Evolutionary conservation across 1,284 basidiomycete genomes (phyloP).

Genomic region (Dichomitus squalens): DNA sequence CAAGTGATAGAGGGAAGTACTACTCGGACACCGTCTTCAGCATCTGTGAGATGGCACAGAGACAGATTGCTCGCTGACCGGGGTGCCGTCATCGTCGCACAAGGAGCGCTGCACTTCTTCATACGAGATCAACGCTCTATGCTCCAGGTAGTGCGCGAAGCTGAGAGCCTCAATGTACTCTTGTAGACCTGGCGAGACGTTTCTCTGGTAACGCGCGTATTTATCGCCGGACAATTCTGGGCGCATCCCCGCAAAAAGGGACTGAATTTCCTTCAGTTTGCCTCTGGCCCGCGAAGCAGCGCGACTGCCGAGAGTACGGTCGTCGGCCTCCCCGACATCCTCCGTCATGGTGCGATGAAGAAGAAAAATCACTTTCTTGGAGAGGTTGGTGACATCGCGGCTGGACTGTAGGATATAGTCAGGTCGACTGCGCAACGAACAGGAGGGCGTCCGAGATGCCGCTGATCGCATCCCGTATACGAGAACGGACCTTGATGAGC

Average conservation of each 20-base stretch:
- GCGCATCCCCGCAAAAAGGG: conserved; percentile 64
- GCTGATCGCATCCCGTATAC: no score
- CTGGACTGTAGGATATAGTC: conserved; percentile 51
- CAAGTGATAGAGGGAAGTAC: conserved; percentile 71
- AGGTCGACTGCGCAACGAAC: background rate
- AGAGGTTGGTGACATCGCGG: conserved; percentile 89
- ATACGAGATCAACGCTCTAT: conserved; percentile 71
- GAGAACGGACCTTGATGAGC: conserved; percentile 71
- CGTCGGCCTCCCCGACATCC: conserved; percentile 38
- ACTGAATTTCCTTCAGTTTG: conserved; percentile 75
- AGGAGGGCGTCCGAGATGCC: no score
- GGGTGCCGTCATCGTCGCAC: conserved; percentile 55
- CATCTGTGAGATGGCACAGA: background rate
- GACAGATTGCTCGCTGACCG: conserved; percentile 47
- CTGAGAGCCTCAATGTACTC: conserved; percentile 95
- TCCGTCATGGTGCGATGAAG: conserved; percentile 79
- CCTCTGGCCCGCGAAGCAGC: conserved; percentile 61
- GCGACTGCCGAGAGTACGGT: conserved; percentile 34
- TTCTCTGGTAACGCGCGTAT: conserved; percentile 82
- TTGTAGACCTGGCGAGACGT: conserved; percentile 80
- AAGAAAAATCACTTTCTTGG: conserved; percentile 94
- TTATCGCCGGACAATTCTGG: conserved; percentile 68
- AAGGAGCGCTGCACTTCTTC: conserved; percentile 69
- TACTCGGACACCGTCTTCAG: conserved; percentile 28
- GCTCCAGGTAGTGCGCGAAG: conserved; percentile 86